Conservation (phyloP, 2,329 filamentous ascomycete species). For the Immersiporthe knoxdaviesiana region DNA sequence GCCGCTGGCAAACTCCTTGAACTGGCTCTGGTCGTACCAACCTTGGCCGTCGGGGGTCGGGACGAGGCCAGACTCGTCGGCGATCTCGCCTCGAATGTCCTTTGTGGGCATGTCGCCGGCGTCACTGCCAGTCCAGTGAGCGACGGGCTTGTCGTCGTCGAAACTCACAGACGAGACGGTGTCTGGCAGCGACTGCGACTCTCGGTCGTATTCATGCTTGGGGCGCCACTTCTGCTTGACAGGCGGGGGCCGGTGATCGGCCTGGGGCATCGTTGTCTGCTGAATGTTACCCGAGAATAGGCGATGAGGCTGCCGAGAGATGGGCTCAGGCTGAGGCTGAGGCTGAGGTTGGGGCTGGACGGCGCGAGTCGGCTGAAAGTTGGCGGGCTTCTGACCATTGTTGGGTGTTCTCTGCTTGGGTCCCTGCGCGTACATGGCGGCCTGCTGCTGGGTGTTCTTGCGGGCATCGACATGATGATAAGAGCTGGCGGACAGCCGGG, state of each 20-base stretch:
- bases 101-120: background rate
- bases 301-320: background rate
- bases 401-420: background rate
- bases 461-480: background rate
- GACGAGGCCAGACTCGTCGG: slow-evolving; percentile 24
- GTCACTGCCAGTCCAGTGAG: slow-evolving; percentile 4
- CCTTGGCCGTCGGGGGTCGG: slow-evolving; percentile 15
- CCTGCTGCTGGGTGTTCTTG: background rate
- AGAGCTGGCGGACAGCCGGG: background rate
- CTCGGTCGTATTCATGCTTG: slow-evolving; percentile 10
- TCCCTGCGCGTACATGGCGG: background rate
- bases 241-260: background rate
- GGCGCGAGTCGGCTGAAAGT: background rate
- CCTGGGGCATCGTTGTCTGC: background rate
- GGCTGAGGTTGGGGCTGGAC: no score
- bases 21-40: slow-evolving; percentile 19
- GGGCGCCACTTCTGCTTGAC: slow-evolving; percentile 18
- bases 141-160: background rate
- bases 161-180: slow-evolving; percentile 14
- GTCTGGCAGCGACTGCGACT: slow-evolving; percentile 25
- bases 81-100: slow-evolving; percentile 25
- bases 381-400: background rate
- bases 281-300: background rate
- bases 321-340: background rate
- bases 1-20: slow-evolving; percentile 14